Evolutionary conservation across 2,329 filamentous ascomycete species (phyloP).

Genomic region (Rugonectria rugulosa): DNA sequence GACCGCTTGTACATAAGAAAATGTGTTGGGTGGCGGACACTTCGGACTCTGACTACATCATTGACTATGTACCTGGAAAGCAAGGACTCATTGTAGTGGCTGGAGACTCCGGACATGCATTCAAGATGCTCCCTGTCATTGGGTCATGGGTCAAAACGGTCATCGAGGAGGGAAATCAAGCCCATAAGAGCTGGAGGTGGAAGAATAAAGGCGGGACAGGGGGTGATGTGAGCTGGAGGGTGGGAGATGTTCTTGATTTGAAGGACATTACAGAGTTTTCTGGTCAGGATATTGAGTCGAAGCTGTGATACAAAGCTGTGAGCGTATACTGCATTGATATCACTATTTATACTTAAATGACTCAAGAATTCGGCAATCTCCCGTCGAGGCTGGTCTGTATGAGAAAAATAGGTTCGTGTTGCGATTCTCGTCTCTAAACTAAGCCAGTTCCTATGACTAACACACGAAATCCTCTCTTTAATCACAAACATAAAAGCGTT

Average conservation of each 20-base stretch:
- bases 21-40: constrained; percentile 70
- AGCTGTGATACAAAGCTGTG: too few species aligned
- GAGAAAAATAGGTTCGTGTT: too few species aligned
- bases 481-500: too few species aligned
- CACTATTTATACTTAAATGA: too few species aligned
- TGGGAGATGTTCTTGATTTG: constrained; percentile 39
- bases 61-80: constrained; percentile 63
- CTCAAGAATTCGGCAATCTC: too few species aligned
- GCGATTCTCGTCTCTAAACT: too few species aligned
- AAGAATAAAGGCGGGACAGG: constrained; percentile 45
- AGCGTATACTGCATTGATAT: too few species aligned
- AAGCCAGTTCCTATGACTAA: too few species aligned
- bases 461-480: too few species aligned
- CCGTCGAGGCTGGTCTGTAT: too few species aligned
- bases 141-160: constrained; percentile 59
- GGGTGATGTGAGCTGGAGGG: constrained; percentile 45
- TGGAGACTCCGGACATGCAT: constrained; percentile 67
- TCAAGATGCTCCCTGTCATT: constrained; percentile 68
- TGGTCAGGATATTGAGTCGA: background rate
- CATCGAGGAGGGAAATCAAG: constrained; percentile 53
- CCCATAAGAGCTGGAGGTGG: constrained; percentile 58
- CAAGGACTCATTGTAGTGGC: constrained; percentile 54
- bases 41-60: constrained; percentile 63
- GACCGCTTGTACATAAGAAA: constrained; percentile 60
- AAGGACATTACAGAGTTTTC: constrained; percentile 17